phyloP scores from a whole-genome alignment of 2,329 filamentous ascomycete genomes.

The Neopestalotiopsis rosae region DNA sequence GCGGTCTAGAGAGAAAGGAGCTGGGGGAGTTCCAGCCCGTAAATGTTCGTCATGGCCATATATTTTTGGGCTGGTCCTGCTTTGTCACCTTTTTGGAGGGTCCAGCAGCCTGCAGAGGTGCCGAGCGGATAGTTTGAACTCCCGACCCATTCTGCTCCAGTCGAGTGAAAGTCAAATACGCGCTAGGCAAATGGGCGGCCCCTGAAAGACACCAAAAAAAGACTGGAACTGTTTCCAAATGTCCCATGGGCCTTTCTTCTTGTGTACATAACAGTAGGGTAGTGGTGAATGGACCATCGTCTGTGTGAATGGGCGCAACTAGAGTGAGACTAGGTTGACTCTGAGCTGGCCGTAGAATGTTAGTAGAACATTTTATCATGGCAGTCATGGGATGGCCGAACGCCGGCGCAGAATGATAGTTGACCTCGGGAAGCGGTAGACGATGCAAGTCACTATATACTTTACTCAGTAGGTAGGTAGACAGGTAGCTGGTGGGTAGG shows the following conservation, averaged over 20 bases:
- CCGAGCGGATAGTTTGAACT: slow-evolving; percentile 16
- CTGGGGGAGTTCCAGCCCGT: not conserved
- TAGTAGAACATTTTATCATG: not conserved
- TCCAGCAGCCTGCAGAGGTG: slow-evolving; percentile 3
- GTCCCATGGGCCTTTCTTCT: not conserved
- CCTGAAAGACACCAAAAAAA: slow-evolving; percentile 14
- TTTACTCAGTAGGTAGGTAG: not conserved
- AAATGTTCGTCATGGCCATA: slow-evolving; percentile 1
- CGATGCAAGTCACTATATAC: not conserved
- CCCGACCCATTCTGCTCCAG: slow-evolving; percentile 10
- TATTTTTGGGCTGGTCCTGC: not conserved
- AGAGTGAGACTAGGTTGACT: not conserved
- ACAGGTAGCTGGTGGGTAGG: no score
- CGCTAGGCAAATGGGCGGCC: slow-evolving; percentile 5
- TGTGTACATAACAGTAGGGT: not conserved
- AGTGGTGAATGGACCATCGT: not conserved
- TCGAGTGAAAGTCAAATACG: slow-evolving; percentile 5
- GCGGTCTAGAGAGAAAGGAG: not conserved
- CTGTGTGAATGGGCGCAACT: not conserved
- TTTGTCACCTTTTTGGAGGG: not conserved
- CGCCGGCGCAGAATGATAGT: not conserved
- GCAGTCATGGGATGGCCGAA: not conserved
- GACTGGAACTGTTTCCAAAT: slow-evolving; percentile 12
- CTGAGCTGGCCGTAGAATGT: not conserved
- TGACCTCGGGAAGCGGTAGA: not conserved